phyloP scores from a whole-genome alignment of 768 basidiomycete species.

The Lentinula sp. region DNA sequence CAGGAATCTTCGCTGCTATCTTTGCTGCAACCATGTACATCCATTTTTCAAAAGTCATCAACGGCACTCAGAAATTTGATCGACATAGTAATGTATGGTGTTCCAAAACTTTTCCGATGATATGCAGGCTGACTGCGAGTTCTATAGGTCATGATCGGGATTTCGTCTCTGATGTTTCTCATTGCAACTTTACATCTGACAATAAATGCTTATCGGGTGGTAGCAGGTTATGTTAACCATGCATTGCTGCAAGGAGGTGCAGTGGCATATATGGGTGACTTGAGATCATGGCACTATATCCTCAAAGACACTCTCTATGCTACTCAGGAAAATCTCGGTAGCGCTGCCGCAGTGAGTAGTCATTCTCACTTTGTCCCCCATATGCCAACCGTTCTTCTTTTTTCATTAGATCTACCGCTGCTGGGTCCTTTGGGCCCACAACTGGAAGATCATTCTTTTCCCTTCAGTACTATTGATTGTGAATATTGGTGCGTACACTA shows the following conservation, averaged over 20 bases:
- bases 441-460: constrained; percentile 10
- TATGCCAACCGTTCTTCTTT: not conserved
- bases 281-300: constrained; percentile 15
- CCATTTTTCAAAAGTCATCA: not conserved
- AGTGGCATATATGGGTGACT: constrained; percentile 10
- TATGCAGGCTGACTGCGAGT: not conserved
- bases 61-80: not conserved
- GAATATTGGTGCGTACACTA: constrained; percentile 8
- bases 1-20: constrained; percentile 11
- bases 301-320: constrained; percentile 13
- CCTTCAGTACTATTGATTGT: constrained; percentile 11
- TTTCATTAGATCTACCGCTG: constrained; percentile 16
- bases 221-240: constrained; percentile 11
- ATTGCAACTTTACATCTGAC: constrained; percentile 13
- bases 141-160: constrained; percentile 12
- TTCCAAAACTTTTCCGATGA: not conserved
- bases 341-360: constrained; percentile 11
- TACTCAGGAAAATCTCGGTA: constrained; percentile 14
- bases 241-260: constrained; percentile 8
- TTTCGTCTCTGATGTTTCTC: constrained; percentile 14
- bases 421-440: constrained; percentile 14
- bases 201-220: constrained; percentile 11
- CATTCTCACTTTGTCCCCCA: not conserved
- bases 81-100: constrained; percentile 7
- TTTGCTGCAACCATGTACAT: constrained; percentile 12